Evolutionary conservation across 176 grass and related monocot genomes (phyloP).

Genomic region (Leersia perrieri): DNA sequence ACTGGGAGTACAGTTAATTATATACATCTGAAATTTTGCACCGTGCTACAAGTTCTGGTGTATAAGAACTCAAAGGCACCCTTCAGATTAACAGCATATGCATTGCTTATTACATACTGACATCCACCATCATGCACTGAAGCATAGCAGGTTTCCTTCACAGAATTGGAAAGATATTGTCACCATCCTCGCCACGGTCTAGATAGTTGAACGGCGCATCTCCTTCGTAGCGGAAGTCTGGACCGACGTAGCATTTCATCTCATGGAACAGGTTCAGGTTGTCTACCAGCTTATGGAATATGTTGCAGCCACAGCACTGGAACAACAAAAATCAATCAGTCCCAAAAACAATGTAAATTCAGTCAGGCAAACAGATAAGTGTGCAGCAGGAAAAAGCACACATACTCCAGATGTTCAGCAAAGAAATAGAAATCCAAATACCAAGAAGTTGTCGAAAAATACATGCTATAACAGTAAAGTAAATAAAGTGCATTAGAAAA

Average conservation of each 20-base stretch:
- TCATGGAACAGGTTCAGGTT: slow-evolving; percentile 95
- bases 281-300: slow-evolving; percentile 94
- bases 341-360: not conserved
- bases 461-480: not conserved
- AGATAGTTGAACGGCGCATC: slow-evolving; percentile 71
- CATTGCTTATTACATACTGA: slow-evolving; percentile 39
- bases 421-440: not conserved
- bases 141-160: not conserved
- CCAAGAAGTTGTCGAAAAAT: not conserved
- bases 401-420: too few relatives aligned
- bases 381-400: not conserved
- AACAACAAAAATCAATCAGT: not conserved
- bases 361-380: not conserved
- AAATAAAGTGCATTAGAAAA: not conserved
- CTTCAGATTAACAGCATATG: not conserved
- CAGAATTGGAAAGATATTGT: slow-evolving; percentile 57
- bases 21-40: slow-evolving; percentile 41
- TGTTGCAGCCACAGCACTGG: slow-evolving; percentile 91
- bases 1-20: slow-evolving; percentile 35
- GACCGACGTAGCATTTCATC: slow-evolving; percentile 94
- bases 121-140: not conserved
- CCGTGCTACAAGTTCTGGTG: slow-evolving; percentile 20
- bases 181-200: slow-evolving; percentile 39
- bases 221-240: slow-evolving; percentile 74
- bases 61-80: not conserved